phyloP scores from a whole-genome alignment of 2,329 filamentous ascomycete genomes.

The Aspergillus novoparasiticus region DNA sequence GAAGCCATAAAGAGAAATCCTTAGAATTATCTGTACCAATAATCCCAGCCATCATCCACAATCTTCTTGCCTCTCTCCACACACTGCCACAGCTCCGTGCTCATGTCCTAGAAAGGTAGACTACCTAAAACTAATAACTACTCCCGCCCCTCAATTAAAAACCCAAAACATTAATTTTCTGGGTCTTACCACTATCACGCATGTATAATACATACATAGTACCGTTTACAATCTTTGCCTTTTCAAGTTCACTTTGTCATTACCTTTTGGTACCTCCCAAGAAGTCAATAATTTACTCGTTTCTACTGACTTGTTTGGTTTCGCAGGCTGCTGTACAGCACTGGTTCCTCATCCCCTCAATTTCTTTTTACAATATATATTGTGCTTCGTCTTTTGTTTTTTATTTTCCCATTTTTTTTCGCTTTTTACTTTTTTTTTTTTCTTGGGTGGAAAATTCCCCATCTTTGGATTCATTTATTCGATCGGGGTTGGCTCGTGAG shows the following conservation, averaged over 20 bases:
- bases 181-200: conserved; percentile 2
- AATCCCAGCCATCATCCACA: conserved; percentile 20
- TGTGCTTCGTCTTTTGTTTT: neutral
- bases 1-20: conserved; percentile 30
- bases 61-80: conserved; percentile 27
- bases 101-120: conserved; percentile 11
- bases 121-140: conserved; percentile 6
- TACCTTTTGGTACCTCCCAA: conserved; percentile 10
- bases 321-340: neutral
- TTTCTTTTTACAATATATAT: neutral
- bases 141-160: neutral
- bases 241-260: neutral
- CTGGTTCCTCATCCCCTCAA: neutral
- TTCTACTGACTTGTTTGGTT: conserved; percentile 11
- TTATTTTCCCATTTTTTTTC: neutral
- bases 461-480: conserved; percentile 9
- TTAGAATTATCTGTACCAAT: conserved; percentile 18
- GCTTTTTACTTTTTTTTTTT: neutral
- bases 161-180: conserved; percentile 7
- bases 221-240: conserved; percentile 13
- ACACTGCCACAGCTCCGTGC: conserved; percentile 27
- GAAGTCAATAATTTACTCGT: neutral
- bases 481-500: conserved; percentile 18
- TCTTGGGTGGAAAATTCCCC: neutral
- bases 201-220: conserved; percentile 4